Evolutionary conservation across 345 rosid genomes (phyloP).

Genomic region (Citrus australasica): DNA sequence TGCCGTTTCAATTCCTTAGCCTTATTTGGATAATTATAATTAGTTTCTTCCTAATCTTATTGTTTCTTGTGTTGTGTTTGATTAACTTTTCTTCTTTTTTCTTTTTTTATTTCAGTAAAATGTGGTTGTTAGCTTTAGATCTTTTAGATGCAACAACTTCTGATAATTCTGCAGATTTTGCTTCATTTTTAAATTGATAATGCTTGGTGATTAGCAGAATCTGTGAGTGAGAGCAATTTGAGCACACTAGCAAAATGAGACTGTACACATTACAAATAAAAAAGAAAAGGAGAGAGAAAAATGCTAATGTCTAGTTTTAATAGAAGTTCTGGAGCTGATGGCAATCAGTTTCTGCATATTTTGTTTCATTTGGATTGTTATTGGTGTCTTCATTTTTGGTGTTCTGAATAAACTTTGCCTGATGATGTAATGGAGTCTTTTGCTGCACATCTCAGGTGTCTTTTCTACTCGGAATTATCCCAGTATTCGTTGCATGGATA

Average conservation of each 20-base stretch:
- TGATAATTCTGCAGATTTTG: not conserved
- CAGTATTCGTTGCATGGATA: constrained; percentile 81
- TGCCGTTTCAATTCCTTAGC: not conserved
- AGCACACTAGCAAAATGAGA: not conserved
- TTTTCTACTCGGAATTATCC: constrained; percentile 77
- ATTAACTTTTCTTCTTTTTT: too few species aligned
- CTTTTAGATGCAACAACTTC: not conserved
- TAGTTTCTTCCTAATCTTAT: constrained; percentile 9
- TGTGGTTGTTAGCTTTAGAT: not conserved
- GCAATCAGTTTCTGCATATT: not conserved
- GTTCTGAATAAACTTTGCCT: not conserved
- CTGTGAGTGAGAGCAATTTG: not conserved
- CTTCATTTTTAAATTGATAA: not conserved
- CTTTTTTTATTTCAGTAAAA: not conserved
- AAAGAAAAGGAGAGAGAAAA: not conserved
- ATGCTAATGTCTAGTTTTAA: not conserved
- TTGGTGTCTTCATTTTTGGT: not conserved
- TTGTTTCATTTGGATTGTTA: not conserved
- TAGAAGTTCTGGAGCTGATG: not conserved
- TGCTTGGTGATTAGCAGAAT: not conserved
- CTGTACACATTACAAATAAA: not conserved
- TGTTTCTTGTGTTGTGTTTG: not conserved
- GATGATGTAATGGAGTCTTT: constrained; percentile 7
- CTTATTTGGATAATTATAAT: constrained; percentile 6
- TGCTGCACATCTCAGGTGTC: constrained; percentile 60